Percentiles rank a stretch among this genome's conserved stretches.
Evolutionary conservation across 768 basidiomycete genomes (phyloP).

Genomic region (Mycena crocata): DNA sequence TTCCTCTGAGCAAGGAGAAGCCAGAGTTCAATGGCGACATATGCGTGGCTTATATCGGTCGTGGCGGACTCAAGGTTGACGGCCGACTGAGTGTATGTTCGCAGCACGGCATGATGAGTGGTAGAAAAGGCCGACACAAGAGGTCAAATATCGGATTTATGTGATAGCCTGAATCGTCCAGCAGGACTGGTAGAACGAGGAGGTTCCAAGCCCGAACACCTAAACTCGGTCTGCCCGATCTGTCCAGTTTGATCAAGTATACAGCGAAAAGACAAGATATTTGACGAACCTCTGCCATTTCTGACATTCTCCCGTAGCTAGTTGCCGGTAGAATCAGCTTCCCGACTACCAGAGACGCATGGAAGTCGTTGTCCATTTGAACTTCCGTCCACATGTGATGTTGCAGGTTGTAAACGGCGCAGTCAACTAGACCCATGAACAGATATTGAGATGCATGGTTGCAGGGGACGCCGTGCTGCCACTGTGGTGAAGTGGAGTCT

Average conservation of each 20-base stretch:
- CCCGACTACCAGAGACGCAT: slow-evolving; percentile 61
- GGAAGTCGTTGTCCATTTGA: slow-evolving; percentile 63
- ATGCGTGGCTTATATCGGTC: slow-evolving; percentile 75
- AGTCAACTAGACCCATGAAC: slow-evolving; percentile 57
- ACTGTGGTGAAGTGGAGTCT: slow-evolving; percentile 19
- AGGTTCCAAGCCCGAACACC: slow-evolving; percentile 75
- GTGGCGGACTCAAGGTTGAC: slow-evolving; percentile 54
- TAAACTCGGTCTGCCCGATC: slow-evolving; percentile 48
- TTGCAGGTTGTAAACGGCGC: slow-evolving; percentile 66
- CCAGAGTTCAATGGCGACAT: slow-evolving; percentile 79
- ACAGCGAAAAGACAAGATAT: neutral
- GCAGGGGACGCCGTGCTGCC: slow-evolving; percentile 39
- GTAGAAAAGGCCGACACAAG: slow-evolving; percentile 61
- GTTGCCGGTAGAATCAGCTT: slow-evolving; percentile 64
- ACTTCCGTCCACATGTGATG: slow-evolving; percentile 59
- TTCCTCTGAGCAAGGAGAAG: slow-evolving; percentile 64
- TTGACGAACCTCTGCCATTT: slow-evolving; percentile 50
- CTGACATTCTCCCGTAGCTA: slow-evolving; percentile 50
- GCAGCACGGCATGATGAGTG: slow-evolving; percentile 60
- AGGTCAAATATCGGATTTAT: slow-evolving; percentile 58
- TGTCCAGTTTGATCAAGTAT: slow-evolving; percentile 27
- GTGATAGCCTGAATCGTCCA: slow-evolving; percentile 51
- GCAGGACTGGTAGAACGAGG: slow-evolving; percentile 65
- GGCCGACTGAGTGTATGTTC: slow-evolving; percentile 51
- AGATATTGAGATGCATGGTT: slow-evolving; percentile 45